Conservation (phyloP, 2,329 filamentous ascomycete genomes). For the Neofusicoccum umdonicola region DNA sequence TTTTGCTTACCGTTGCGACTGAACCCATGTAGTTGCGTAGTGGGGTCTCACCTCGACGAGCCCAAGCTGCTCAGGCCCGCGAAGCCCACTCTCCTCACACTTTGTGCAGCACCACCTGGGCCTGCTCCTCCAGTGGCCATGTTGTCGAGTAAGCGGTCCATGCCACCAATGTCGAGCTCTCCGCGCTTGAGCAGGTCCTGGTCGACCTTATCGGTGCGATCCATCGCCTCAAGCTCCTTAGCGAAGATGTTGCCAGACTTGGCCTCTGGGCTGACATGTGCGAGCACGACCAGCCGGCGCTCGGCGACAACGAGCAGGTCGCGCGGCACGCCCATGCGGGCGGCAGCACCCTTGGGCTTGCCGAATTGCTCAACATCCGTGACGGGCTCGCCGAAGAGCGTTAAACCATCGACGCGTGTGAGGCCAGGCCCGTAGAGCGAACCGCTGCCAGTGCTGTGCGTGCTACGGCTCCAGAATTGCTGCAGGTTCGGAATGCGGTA, state of each 20-base stretch:
- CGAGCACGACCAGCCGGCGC: constrained; percentile 45
- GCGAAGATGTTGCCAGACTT: constrained; percentile 31
- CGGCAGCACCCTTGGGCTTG: constrained; percentile 33
- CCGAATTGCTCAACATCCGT: constrained; percentile 45
- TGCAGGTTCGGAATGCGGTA: constrained; percentile 46
- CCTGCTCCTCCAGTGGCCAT: constrained; percentile 23
- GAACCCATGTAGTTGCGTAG: not conserved
- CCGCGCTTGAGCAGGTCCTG: constrained; percentile 44
- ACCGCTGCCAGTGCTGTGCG: constrained; percentile 29
- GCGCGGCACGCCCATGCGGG: constrained; percentile 44
- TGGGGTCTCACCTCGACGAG: not conserved
- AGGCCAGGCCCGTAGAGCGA: constrained; percentile 43
- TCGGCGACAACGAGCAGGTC: constrained; percentile 46
- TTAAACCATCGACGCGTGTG: constrained; percentile 40
- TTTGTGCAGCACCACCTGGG: not conserved
- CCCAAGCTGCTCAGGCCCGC: constrained; percentile 13
- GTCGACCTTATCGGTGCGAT: constrained; percentile 34
- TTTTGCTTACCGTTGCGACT: not conserved
- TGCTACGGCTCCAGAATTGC: constrained; percentile 44
- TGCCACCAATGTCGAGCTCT: constrained; percentile 48
- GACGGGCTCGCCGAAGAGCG: constrained; percentile 43
- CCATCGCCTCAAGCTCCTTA: constrained; percentile 30
- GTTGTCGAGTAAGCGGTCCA: constrained; percentile 45
- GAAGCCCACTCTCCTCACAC: constrained; percentile 17
- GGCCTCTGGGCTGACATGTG: constrained; percentile 29